Evolutionary conservation across 768 basidiomycete genomes (phyloP), one percentile per base, ranked within the genome.

Genomic region (Trichaptum fuscoviolaceum): DNA sequence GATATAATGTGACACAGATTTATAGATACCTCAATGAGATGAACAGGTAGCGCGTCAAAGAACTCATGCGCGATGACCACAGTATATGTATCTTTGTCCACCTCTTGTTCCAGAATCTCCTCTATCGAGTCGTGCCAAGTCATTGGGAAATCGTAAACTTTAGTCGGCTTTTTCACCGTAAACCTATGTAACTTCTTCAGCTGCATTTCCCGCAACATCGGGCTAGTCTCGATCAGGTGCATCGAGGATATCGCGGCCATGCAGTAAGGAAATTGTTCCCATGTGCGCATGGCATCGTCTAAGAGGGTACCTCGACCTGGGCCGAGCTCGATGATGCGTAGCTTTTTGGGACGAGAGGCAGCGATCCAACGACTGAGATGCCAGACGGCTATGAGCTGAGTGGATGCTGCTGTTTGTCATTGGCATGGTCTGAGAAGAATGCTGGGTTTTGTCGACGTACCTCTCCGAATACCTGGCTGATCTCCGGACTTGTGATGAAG

Each of bases 401-500:
- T 67, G 63, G 17, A 34, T 73, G 72, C 61, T 15, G 35, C 68
- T 68, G 69, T 65, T 68, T 68, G 78, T 73, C 42, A 52, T 52
- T 52, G 12, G 42, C 5, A 52, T 5, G 24, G 59, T 24, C 59
- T 17, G 12, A 23, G 24, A 5, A 3, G 15, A 34, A 24, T 15
- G 23, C 8, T 25, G 23, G 3, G 15, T 2, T 23, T 34, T 35
- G 9, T 59, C 23, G 58, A 75, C 85, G 69, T 73, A 95, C 96
- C 87, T 99, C 96, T 67, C 97, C 97, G 74, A 99, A 99, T 0
- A 93, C 86, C 75, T 98, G 95, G 71, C 87, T 92, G 64, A 99
- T 98, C 76, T 99, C 97, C 1, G 96, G 97, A 71, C 92, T 95
- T 12, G 97, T 99, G 24, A 92, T 90, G 73, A 99, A 99, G 79